Evolutionary conservation across 1,284 basidiomycete species (phyloP).

Genomic region (Pisolithus thermaeus): DNA sequence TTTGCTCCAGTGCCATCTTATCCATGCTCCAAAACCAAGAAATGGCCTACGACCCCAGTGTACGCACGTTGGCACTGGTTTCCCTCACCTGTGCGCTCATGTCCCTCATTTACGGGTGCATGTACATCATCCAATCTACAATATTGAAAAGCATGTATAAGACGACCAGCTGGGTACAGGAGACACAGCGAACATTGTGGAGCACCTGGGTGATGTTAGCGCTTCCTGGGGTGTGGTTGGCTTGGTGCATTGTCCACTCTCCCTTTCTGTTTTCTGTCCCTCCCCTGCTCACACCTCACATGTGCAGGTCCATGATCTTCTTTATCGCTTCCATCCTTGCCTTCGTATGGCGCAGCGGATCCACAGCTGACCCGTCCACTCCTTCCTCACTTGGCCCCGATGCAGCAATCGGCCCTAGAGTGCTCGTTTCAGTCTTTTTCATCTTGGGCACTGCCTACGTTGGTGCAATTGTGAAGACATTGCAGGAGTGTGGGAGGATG

Average conservation of each 20-base stretch:
- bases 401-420: slow-evolving; percentile 46
- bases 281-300: not conserved
- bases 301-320: slow-evolving; percentile 52
- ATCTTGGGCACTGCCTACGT: slow-evolving; percentile 60
- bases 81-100: slow-evolving; percentile 66
- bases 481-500: slow-evolving; percentile 20
- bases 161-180: slow-evolving; percentile 74
- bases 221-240: slow-evolving; percentile 69
- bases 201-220: slow-evolving; percentile 77
- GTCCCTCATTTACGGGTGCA: slow-evolving; percentile 70
- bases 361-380: slow-evolving; percentile 37
- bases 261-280: not conserved
- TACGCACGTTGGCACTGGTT: slow-evolving; percentile 58
- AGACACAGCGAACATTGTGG: slow-evolving; percentile 66
- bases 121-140: slow-evolving; percentile 73
- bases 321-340: slow-evolving; percentile 72
- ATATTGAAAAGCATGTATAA: slow-evolving; percentile 74
- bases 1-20: slow-evolving; percentile 54
- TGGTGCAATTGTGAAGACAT: slow-evolving; percentile 53
- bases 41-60: slow-evolving; percentile 57
- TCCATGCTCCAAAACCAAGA: slow-evolving; percentile 28
- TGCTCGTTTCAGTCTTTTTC: slow-evolving; percentile 52
- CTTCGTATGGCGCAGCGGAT: slow-evolving; percentile 69
- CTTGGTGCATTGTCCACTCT: slow-evolving; percentile 44
- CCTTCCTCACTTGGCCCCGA: slow-evolving; percentile 23